A percentile compares a stretch with the other conserved stretches of the same genome.
phyloP scores from a whole-genome alignment of 768 basidiomycete genomes.

The Russula brevipes region DNA sequence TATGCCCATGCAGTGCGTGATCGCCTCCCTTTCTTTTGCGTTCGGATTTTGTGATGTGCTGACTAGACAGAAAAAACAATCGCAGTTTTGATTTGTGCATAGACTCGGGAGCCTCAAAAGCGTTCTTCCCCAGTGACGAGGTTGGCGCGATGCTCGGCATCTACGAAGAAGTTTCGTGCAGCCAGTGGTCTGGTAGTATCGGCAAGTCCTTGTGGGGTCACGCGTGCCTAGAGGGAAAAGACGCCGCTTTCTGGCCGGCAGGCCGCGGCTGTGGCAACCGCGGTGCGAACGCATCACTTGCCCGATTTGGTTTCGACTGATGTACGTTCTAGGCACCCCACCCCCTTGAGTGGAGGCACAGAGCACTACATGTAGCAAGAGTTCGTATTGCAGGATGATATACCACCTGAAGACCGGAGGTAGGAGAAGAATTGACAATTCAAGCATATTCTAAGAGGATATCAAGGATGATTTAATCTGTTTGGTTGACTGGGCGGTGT shows the following conservation, averaged over 20 bases:
- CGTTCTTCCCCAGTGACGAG: slow-evolving; percentile 49
- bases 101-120: slow-evolving; percentile 47
- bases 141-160: slow-evolving; percentile 46
- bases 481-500: not conserved
- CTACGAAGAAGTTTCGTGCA: slow-evolving; percentile 52
- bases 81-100: slow-evolving; percentile 56
- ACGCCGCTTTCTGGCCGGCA: slow-evolving; percentile 47
- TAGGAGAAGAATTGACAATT: not conserved
- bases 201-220: slow-evolving; percentile 43
- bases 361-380: too few species aligned
- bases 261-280: slow-evolving; percentile 50
- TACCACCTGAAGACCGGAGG: not conserved
- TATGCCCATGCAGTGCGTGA: slow-evolving; percentile 46
- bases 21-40: not conserved
- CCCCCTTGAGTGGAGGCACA: not conserved
- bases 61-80: not conserved
- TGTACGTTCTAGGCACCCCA: not conserved
- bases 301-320: not conserved
- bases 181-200: slow-evolving; percentile 53
- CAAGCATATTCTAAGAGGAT: not conserved
- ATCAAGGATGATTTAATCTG: not conserved
- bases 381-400: not conserved
- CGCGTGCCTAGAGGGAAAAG: slow-evolving; percentile 48
- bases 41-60: not conserved
- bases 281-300: slow-evolving; percentile 33